These are phyloP conservation scores for Lavandula angustifolia DNA, from an alignment of 257 asterid species.

Conservation along the genomic window DNA sequence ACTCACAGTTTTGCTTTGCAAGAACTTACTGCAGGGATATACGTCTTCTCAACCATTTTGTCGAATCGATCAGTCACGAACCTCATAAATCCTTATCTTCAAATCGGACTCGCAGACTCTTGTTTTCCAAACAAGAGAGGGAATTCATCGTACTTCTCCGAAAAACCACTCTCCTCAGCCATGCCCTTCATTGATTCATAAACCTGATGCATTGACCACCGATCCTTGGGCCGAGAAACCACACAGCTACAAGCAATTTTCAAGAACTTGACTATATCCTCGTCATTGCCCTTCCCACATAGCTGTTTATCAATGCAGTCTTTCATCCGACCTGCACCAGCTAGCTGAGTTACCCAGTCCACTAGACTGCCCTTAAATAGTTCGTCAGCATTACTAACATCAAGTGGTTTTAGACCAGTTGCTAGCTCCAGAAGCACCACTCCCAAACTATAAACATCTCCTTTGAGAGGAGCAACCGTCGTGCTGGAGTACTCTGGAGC, in stretches of 20 bases:
- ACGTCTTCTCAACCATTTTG: conserved; percentile 3
- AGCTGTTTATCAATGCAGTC: conserved; percentile 52
- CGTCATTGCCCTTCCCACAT: conserved; percentile 51
- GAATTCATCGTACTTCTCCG: conserved; percentile 58
- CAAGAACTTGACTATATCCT: conserved; percentile 49
- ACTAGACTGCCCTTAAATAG: conserved; percentile 59
- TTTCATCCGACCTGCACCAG: conserved; percentile 39
- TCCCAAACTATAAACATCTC: conserved; percentile 77
- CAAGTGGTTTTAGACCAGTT: conserved; percentile 61
- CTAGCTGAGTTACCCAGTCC: conserved; percentile 60
- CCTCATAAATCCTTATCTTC: conserved; percentile 7
- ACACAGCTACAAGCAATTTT: conserved; percentile 58
- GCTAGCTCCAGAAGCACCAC: conserved; percentile 76
- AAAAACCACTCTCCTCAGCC: conserved; percentile 57
- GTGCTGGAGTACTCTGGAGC: conserved; percentile 82
- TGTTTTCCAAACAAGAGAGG: conserved; percentile 51
- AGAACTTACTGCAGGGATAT: conserved; percentile 25
- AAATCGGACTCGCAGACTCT: conserved; percentile 39
- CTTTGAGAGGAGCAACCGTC: conserved; percentile 69
- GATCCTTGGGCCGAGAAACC: conserved; percentile 57
- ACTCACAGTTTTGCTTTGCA: no score
- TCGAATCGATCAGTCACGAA: neutral
- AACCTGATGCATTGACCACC: conserved; percentile 64
- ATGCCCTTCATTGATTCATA: conserved; percentile 52
- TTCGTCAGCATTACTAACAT: conserved; percentile 42